Evolutionary conservation across 495 filamentous ascomycete species (phyloP), one percentile per base, ranked within the genome.

Genomic region (Neurospora tetrasperma): DNA sequence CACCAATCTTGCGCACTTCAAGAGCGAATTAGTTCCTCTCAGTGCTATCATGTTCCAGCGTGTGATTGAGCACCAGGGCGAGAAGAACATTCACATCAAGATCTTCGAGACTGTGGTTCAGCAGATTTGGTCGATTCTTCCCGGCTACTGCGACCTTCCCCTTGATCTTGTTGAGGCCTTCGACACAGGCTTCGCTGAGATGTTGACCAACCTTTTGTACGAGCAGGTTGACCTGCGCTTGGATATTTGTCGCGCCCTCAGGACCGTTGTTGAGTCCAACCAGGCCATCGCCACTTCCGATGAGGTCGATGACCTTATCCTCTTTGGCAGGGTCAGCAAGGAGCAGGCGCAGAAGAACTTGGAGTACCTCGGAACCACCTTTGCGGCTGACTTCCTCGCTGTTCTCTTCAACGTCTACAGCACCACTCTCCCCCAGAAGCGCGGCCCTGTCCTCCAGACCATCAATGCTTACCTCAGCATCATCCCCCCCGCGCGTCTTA

Each of bases 321-420:
- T 92, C 18, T 90, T 90, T 76, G 86, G 87, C 72, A 86, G 93
- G 69, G 88, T 97, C 44, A 89, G 91, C 23, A 94, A 92, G 83
- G 87, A 81, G 42, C 85, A 88, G 42, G 96, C 96, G 0, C 81
- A 88, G 78, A 88, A 89, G 80, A 97, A 97, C 78, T 81, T 98
- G 46, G 84, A 88, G 31, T 91, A 97, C 80, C 85, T 99, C 11
- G 88, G 92, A 5, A 78, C 80, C 8, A 80, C 80, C 5, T 94
- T 96, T 80, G 87, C 95, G 9, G 89, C 91, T 69, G 98, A 99
- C 74, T 79, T 98, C 75, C 87, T 99, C 39, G 94, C 96, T 3
- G 96, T 98, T 3, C 85, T 99, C 48, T 98, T 98, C 86, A 99
- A 99, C 78, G 95, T 98, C 38, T 99, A 98, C 83, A 96, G 91